Base-by-base conservation (phyloP, 2,329 filamentous ascomycete genomes). In the Nannizziopsis barbatae region DNA sequence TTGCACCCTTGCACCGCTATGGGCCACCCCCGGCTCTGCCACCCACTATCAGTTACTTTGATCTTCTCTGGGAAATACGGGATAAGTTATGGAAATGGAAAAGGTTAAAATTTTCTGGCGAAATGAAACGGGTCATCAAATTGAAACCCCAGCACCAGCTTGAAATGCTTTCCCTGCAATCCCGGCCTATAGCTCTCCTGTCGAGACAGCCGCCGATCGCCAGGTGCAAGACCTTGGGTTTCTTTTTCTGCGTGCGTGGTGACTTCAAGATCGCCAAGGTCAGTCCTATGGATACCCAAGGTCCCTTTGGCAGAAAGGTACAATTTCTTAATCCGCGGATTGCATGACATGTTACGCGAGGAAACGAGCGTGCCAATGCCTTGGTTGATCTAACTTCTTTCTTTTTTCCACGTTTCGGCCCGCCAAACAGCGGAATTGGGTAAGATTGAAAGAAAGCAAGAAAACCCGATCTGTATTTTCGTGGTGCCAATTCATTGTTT, bases 111-210 rank as follows among this genome's bases (percentile, higher is more conserved):
- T 22, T 15, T 8, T 39, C 22, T 32, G 33, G 27, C 32, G 44
- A 47, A 47, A 47, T 47, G 45, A 47, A 47, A 47, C 45, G 18
- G 10, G 37, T 35, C 37, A 36, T 47, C 45, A 42, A 47, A 31
- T 47, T 47, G 45, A 47, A 47, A 47, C 45, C 36, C 27, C 32
- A 42, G 30, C 22, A 47, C 20, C 37, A 47, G 45, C 45, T 47
- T 42, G 38, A 42, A 12, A 30, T 17, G 30, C 22, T 27, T 22
- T 18, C 17, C 31, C 31, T 41, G 27, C n/a, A 11, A 47, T 42
- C 45, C 45, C 45, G n/a, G 45, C 5, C 45, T 47, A 47, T 47
- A 42, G 31, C 30, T 18, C 15, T 11, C 36, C 8, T 37, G 40
- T 47, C 45, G 14, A 42, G 45, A 42, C 41, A 32, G 30, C 31